phyloP scores from a whole-genome alignment of 768 basidiomycete genomes.

The Auriscalpium vulgare region DNA sequence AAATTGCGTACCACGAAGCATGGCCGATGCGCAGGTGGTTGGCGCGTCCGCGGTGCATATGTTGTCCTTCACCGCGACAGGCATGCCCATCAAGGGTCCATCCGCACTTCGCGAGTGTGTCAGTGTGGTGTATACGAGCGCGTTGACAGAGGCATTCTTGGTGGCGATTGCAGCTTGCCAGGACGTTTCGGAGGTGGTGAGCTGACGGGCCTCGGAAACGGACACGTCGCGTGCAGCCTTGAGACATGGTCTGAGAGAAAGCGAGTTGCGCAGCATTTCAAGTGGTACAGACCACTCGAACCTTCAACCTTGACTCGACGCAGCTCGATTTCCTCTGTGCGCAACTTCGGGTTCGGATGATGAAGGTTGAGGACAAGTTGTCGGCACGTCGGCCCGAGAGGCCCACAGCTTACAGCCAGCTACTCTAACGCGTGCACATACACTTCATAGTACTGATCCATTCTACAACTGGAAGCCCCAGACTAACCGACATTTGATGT shows the following conservation, averaged over 20 bases:
- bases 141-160: conserved; percentile 41
- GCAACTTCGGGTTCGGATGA: no score
- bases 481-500: no score
- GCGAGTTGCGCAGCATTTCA: no score
- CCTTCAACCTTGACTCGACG: no score
- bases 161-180: conserved; percentile 9
- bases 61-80: conserved; percentile 80
- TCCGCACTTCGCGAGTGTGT: neutral
- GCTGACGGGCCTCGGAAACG: neutral
- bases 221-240: neutral
- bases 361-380: no score
- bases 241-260: neutral
- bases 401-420: no score
- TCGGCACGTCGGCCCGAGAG: no score
- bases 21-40: conserved; percentile 72
- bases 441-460: no score
- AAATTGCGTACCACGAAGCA: conserved; percentile 48
- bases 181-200: neutral
- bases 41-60: conserved; percentile 62
- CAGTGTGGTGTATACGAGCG: conserved; percentile 34
- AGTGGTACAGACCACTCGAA: no score
- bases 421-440: no score
- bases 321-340: no score
- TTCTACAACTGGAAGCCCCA: no score
- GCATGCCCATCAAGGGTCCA: conserved; percentile 31